phyloP scores from a whole-genome alignment of 2,329 filamentous ascomycete species.

The Nothomitra cinnamomea region DNA sequence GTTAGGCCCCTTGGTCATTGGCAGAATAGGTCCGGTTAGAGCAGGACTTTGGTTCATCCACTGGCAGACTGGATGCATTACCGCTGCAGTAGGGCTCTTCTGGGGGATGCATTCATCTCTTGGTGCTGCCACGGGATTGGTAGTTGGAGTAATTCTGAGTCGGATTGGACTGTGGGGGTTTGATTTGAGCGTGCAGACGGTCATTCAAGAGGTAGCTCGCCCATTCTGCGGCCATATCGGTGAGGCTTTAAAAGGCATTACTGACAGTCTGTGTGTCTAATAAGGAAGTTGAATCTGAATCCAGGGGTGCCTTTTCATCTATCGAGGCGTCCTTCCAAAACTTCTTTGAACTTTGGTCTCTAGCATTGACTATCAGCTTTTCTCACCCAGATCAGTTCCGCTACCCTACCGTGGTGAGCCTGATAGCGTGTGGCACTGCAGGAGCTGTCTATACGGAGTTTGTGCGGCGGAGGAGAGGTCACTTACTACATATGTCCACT shows the following conservation, averaged over 20 bases:
- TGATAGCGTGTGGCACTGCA: constrained; percentile 32
- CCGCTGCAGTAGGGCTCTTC: constrained; percentile 24
- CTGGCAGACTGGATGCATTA: constrained; percentile 37
- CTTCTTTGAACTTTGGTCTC: constrained; percentile 51
- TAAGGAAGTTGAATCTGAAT: constrained; percentile 32
- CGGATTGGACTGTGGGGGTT: constrained; percentile 44
- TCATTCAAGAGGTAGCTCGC: constrained; percentile 34
- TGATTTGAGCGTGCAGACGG: constrained; percentile 41
- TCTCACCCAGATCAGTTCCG: constrained; percentile 45
- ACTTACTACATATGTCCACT: constrained; percentile 34
- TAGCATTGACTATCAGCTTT: constrained; percentile 47
- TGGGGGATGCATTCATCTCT: constrained; percentile 24
- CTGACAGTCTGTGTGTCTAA: constrained; percentile 13
- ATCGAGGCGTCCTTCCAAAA: constrained; percentile 53
- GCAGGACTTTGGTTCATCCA: constrained; percentile 53
- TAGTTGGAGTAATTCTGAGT: constrained; percentile 35
- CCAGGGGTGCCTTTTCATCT: constrained; percentile 51
- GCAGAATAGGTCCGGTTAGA: constrained; percentile 38
- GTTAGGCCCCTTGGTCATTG: constrained; percentile 38
- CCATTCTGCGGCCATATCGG: not conserved
- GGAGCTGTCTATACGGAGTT: constrained; percentile 37
- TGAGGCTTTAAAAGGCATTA: constrained; percentile 19
- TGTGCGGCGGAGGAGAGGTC: constrained; percentile 39
- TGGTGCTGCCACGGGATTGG: constrained; percentile 29
- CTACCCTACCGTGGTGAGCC: constrained; percentile 43